These are phyloP conservation scores for Salix udensis DNA, from an alignment of 345 rosid species.

Conservation along the genomic window DNA sequence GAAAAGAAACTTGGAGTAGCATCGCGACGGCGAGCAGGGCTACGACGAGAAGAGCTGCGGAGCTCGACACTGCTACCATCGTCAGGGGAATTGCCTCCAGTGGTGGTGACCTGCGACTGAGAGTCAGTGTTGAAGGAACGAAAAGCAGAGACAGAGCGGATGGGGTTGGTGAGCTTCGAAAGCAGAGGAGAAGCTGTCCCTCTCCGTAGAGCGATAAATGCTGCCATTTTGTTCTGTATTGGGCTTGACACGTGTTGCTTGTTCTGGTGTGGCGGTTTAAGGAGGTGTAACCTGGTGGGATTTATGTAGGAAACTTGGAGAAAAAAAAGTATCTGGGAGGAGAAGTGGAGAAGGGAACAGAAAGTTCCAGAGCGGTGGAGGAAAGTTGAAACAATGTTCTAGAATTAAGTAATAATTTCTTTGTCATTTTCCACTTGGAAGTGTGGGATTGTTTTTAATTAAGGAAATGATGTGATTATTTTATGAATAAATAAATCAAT, in stretches of 20 bases:
- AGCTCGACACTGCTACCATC: slow-evolving; percentile 8
- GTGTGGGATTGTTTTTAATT: too few relatives aligned
- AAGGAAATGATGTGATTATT: too few relatives aligned
- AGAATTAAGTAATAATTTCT: not conserved
- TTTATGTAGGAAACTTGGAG: not conserved
- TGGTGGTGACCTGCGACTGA: slow-evolving; percentile 27
- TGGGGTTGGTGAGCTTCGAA: slow-evolving; percentile 14
- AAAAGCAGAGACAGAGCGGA: slow-evolving; percentile 18
- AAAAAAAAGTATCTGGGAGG: too few relatives aligned
- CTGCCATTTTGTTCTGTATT: slow-evolving; percentile 30
- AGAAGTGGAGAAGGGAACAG: not conserved
- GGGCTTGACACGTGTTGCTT: not conserved
- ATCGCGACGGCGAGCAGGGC: slow-evolving; percentile 19
- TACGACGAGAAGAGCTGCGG: slow-evolving; percentile 10
- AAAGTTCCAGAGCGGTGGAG: not conserved
- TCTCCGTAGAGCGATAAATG: slow-evolving; percentile 28
- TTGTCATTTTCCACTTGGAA: too few relatives aligned
- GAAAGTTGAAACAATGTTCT: not conserved
- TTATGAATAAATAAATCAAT: too few relatives aligned
- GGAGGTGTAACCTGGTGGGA: not conserved
- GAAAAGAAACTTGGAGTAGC: slow-evolving; percentile 15
- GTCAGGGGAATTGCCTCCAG: slow-evolving; percentile 17
- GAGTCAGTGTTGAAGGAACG: slow-evolving; percentile 43
- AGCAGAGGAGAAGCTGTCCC: slow-evolving; percentile 18
- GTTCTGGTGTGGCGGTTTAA: not conserved